Conservation (phyloP, 306 rosid genomes). For the Inga oerstediana region DNA sequence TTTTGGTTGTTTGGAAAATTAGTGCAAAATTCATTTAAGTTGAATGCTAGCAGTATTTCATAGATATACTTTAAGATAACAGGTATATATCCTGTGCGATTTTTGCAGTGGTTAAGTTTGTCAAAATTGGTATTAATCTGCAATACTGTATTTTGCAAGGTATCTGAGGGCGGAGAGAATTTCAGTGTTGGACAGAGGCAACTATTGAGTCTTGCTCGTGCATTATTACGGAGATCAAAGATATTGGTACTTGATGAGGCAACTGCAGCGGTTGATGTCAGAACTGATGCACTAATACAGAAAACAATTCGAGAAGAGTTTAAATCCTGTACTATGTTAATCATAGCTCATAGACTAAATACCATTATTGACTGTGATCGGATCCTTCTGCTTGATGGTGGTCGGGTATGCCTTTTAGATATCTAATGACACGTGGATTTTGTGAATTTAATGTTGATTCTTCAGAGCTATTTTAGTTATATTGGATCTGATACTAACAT, state of each 20-base stretch:
- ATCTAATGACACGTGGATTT: not conserved
- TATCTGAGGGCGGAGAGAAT: conserved; percentile 89
- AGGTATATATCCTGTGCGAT: not conserved
- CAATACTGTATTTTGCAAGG: conserved; percentile 50
- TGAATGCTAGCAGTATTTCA: not conserved
- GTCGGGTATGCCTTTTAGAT: conserved; percentile 60
- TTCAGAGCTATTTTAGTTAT: not conserved
- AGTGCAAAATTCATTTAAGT: not conserved
- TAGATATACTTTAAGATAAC: not conserved
- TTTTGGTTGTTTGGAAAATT: not conserved
- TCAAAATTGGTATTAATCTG: conserved; percentile 22
- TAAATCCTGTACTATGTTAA: conserved; percentile 84
- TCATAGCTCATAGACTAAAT: conserved; percentile 92
- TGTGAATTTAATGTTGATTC: not conserved
- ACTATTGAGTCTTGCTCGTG: conserved; percentile 85
- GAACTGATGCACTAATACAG: conserved; percentile 92
- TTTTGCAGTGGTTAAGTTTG: not conserved
- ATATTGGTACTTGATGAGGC: conserved; percentile 97
- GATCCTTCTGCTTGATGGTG: conserved; percentile 80
- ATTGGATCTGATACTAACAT: conserved; percentile 11
- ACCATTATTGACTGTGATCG: conserved; percentile 88
- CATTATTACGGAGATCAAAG: conserved; percentile 87
- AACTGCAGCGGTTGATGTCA: conserved; percentile 94
- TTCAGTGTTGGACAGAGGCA: conserved; percentile 98
- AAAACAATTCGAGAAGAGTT: conserved; percentile 92